phyloP scores from a whole-genome alignment of 495 filamentous ascomycete genomes.

The Polyplosphaeria fusca region DNA sequence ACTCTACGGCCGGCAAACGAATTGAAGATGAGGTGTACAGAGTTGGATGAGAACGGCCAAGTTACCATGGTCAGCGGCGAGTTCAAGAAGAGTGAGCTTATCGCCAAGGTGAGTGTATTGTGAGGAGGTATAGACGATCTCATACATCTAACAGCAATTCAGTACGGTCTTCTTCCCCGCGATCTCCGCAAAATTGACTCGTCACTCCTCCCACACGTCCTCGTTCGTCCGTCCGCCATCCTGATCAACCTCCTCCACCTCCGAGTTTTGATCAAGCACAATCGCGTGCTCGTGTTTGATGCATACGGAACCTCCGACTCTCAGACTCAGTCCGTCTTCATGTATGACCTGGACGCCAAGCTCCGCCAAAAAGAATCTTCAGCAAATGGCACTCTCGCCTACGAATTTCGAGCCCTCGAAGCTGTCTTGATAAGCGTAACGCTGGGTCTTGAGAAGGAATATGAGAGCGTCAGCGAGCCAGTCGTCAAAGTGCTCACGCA shows the following conservation, averaged over 20 bases:
- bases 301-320: conserved; percentile 93
- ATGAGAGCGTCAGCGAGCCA: conserved; percentile 85
- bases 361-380: conserved; percentile 50
- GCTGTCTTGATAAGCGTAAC: conserved; percentile 81
- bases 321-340: conserved; percentile 91
- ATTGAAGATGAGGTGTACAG: conserved; percentile 82
- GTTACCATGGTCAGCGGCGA: conserved; percentile 94
- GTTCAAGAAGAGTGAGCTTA: conserved; percentile 94
- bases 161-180: conserved; percentile 94
- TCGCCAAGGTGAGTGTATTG: conserved; percentile 71
- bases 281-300: conserved; percentile 92
- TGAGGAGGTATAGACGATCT: neutral
- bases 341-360: conserved; percentile 79
- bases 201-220: conserved; percentile 94
- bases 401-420: conserved; percentile 74
- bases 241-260: conserved; percentile 92
- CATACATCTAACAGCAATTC: conserved; percentile 5
- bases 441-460: conserved; percentile 83
- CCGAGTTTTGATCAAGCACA: conserved; percentile 87
- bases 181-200: conserved; percentile 97
- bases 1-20: conserved; percentile 74
- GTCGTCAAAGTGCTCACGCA: conserved; percentile 84
- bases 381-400: conserved; percentile 56
- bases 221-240: conserved; percentile 90
- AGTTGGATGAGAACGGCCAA: conserved; percentile 89